Conservation (phyloP, 306 rosid genomes). For the Pachyrhizus erosus region DNA sequence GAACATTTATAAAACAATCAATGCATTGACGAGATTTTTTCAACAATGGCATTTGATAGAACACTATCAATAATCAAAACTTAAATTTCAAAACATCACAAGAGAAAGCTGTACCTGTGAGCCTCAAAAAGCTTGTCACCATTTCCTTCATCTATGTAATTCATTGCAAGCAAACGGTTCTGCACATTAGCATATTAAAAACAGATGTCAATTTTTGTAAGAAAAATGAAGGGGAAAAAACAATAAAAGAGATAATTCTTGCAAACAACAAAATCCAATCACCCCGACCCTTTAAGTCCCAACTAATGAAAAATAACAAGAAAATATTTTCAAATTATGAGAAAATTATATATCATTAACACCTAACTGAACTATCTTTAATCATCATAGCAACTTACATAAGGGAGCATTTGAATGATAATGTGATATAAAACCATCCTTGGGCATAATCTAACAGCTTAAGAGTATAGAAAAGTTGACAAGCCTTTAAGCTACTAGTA, state of each 20-base stretch:
- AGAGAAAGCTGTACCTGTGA: not conserved
- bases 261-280: slow-evolving; percentile 10
- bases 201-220: not conserved
- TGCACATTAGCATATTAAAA: not conserved
- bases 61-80: not conserved
- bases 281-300: not conserved
- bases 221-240: not conserved
- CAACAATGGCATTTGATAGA: not conserved
- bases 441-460: no score
- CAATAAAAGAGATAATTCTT: not conserved
- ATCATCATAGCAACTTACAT: not conserved
- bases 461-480: no score
- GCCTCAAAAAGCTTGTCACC: slow-evolving; percentile 6
- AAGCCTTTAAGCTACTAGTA: no score
- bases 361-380: not conserved
- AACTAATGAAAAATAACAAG: not conserved
- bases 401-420: no score
- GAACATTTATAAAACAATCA: slow-evolving; percentile 11
- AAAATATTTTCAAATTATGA: not conserved
- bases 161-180: slow-evolving; percentile 21
- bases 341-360: not conserved
- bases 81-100: not conserved
- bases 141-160: slow-evolving; percentile 9
- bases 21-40: not conserved
- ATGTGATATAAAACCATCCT: no score